These are phyloP conservation scores for Wickerhamiella pararugosa DNA, from an alignment of 1,139 yeast species.

Conservation along the genomic window DNA sequence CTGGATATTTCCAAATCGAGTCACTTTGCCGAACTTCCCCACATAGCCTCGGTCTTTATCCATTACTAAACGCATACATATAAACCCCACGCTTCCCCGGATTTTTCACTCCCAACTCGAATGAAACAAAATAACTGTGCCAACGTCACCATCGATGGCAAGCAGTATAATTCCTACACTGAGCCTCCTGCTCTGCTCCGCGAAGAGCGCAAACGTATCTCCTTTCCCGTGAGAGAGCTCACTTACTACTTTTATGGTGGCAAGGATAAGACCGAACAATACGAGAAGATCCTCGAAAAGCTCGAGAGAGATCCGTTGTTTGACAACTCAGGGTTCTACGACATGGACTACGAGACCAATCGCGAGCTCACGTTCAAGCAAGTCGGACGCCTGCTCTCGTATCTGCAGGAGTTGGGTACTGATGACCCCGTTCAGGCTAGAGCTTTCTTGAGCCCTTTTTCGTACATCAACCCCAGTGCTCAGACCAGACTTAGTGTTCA, in stretches of 20 bases:
- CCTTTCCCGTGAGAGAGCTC: slow-evolving; percentile 32
- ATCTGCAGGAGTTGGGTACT: slow-evolving; percentile 32
- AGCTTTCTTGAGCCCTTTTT: slow-evolving; percentile 20
- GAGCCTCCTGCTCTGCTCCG: slow-evolving; percentile 26
- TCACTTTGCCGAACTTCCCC: neutral
- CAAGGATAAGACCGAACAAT: slow-evolving; percentile 30
- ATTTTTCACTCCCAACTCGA: neutral
- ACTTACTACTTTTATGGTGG: slow-evolving; percentile 42
- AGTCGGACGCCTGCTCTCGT: slow-evolving; percentile 30
- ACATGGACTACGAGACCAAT: slow-evolving; percentile 33
- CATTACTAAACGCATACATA: slow-evolving; percentile 1
- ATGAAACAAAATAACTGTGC: slow-evolving; percentile 15
- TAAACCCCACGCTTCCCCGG: neutral
- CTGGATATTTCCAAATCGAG: neutral
- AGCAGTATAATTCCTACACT: slow-evolving; percentile 20
- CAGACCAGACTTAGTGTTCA: slow-evolving; percentile 55
- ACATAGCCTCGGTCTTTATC: neutral
- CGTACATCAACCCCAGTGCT: slow-evolving; percentile 39
- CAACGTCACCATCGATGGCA: slow-evolving; percentile 17
- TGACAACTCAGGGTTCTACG: slow-evolving; percentile 36
- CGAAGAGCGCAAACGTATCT: slow-evolving; percentile 33
- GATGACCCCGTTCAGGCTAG: slow-evolving; percentile 24
- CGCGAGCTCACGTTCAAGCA: slow-evolving; percentile 39
- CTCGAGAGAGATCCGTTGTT: slow-evolving; percentile 43
- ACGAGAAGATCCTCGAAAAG: slow-evolving; percentile 32